Evolutionary conservation across 371 early-diverging fungal genomes (phyloP).

Genomic region (Funneliformis caledonium): DNA sequence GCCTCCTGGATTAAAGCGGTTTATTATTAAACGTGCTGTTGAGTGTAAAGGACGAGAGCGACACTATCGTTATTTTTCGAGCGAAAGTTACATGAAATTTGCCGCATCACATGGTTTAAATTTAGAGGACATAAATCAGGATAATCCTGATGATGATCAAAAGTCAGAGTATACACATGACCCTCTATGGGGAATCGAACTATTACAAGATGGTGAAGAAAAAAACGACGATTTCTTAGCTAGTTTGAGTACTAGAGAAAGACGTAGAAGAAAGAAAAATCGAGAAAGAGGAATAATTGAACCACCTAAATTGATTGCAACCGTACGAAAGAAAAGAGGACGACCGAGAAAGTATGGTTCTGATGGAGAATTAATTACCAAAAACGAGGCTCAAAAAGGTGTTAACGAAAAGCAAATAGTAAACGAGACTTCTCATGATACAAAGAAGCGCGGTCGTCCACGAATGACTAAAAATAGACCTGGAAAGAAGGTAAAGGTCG

Average conservation of each 20-base stretch:
- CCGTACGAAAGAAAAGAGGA: constrained; percentile 12
- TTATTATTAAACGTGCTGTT: constrained; percentile 18
- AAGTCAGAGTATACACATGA: constrained; percentile 3
- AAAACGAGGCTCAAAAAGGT: not conserved
- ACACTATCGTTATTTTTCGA: constrained; percentile 35
- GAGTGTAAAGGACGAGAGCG: constrained; percentile 38
- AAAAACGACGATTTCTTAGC: constrained; percentile 8
- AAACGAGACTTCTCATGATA: not conserved
- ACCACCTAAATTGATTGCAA: not conserved
- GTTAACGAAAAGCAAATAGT: not conserved
- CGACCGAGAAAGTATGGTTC: constrained; percentile 8
- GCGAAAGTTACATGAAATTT: constrained; percentile 27
- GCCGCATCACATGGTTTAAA: not conserved
- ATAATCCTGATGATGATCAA: not conserved
- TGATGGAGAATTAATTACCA: not conserved
- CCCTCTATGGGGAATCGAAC: constrained; percentile 10
- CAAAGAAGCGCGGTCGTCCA: constrained; percentile 22
- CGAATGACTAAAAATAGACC: not conserved
- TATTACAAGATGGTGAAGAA: not conserved
- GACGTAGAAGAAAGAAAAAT: constrained; percentile 19
- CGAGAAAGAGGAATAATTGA: not conserved
- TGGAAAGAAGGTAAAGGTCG: not conserved
- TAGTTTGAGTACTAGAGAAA: not conserved
- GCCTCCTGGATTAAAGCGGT: not conserved
- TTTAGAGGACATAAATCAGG: not conserved